Conservation (phyloP, 805 yeast species). For the Candida nitratophila region DNA sequence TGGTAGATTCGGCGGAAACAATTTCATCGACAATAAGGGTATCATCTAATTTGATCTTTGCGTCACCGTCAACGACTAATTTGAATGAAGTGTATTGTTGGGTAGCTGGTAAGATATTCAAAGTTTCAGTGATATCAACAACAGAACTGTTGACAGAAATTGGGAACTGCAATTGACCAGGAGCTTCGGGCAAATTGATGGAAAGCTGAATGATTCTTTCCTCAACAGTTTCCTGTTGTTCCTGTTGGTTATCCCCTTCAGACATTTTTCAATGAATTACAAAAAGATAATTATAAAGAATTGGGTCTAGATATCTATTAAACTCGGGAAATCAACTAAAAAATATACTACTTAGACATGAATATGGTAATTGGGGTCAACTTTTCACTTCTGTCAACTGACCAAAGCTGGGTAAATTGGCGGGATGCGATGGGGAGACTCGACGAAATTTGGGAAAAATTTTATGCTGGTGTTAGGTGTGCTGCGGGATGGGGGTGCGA, state of each 20-base stretch:
- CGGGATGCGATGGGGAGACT: too few species aligned
- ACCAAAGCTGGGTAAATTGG: too few species aligned
- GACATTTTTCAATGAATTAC: not conserved
- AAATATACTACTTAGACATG: too few species aligned
- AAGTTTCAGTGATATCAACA: conserved; percentile 49
- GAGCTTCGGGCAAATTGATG: conserved; percentile 20
- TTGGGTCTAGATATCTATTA: too few species aligned
- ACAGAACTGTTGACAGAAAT: conserved; percentile 36
- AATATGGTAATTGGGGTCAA: too few species aligned
- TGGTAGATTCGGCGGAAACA: conserved; percentile 16
- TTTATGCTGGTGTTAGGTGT: too few species aligned
- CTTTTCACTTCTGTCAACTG: too few species aligned
- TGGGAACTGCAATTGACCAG: conserved; percentile 19
- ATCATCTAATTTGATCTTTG: conserved; percentile 20
- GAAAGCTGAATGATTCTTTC: conserved; percentile 17
- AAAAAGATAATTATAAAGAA: too few species aligned
- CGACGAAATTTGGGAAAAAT: too few species aligned
- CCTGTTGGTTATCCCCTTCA: not conserved
- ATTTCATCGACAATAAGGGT: conserved; percentile 20
- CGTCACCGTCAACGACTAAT: conserved; percentile 29
- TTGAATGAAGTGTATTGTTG: conserved; percentile 56
- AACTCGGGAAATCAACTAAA: too few species aligned
- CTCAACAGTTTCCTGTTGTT: conserved; percentile 4
- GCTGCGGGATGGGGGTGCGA: too few species aligned
- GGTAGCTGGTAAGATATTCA: conserved; percentile 50